Base-by-base conservation (phyloP, 1,284 basidiomycete genomes). In the Ganoderma boninense region DNA sequence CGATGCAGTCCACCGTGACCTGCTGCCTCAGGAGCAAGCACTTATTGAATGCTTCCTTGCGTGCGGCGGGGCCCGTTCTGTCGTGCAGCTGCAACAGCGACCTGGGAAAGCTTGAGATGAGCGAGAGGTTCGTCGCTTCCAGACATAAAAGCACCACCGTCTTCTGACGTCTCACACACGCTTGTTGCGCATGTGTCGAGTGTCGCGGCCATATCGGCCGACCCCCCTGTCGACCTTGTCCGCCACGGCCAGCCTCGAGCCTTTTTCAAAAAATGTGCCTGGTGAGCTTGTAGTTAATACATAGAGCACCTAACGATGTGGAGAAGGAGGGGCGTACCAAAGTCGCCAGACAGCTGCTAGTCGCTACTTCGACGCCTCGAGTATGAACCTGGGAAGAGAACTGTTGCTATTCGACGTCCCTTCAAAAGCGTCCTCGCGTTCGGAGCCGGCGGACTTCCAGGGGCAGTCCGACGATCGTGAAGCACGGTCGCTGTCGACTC, bases 381-480 rank as follows among this genome's bases (percentile, higher is more conserved):
- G 26, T 13, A 26, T 52, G 49, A 26, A 13, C 49, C 49, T 52
- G 49, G 26, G 49, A 52, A 52, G 14, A 14, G 14, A 43, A 43
- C 43, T 16, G 43, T n/a, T 23, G 43, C 46, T 23, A 13, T 13
- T 52, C 20, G 13, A 52, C 49, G 49, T 52, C 13, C 26, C 49
- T 26, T n/a, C 26, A 35, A 11, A 32, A 52, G 4, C 49, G 23
- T 52, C 54, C 26, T 35, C 54, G 54, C 18, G 35, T 57, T 57
- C 54, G 54, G 54, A 57, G 54, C 54, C 54, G 54, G 54, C 54
- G 54, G 54, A 57, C 26, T 57, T 35, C 54, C 29, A 20, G 13
- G 29, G 54, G 26, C 54, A 57, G 14, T 29, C 29, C 54, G 54
- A 57, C 54, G 54, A 29, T 52, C 49, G 10, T 46, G 23, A 26